Percentiles rank a stretch among this genome's conserved stretches.
These are phyloP conservation scores for Aspergillus sp. DNA, from an alignment of 2,329 filamentous ascomycete genomes.

Conservation along the genomic window DNA sequence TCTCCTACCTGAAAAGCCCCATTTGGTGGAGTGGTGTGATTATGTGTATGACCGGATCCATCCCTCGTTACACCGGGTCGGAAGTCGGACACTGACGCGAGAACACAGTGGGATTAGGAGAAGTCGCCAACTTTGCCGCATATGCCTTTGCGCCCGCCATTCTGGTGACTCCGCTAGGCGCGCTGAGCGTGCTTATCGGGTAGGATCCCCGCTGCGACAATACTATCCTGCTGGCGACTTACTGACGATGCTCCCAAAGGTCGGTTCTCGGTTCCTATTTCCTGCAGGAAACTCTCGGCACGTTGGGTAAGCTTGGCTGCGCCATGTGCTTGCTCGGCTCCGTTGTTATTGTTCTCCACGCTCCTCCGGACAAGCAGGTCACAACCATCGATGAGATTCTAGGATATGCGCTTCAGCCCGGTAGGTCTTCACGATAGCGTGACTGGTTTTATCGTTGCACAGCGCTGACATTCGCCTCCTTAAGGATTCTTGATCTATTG, in stretches of 20 bases:
- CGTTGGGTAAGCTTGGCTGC: constrained; percentile 87
- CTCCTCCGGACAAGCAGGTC: constrained; percentile 89
- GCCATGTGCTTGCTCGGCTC: constrained; percentile 95
- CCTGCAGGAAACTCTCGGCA: constrained; percentile 84
- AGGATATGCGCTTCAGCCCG: constrained; percentile 83
- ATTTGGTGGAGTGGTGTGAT: constrained; percentile 95
- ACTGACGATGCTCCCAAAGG: constrained; percentile 41
- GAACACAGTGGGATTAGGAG: constrained; percentile 76
- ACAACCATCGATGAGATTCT: constrained; percentile 89
- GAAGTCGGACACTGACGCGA: constrained; percentile 22
- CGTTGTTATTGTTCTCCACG: constrained; percentile 96
- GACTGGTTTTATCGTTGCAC: not conserved
- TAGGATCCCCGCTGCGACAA: constrained; percentile 32
- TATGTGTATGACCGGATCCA: constrained; percentile 63
- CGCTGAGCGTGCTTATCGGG: constrained; percentile 89
- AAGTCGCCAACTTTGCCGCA: constrained; percentile 95
- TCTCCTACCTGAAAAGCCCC: constrained; percentile 89
- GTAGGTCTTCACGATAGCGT: constrained; percentile 50
- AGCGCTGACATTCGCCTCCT: constrained; percentile 2
- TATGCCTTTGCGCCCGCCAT: constrained; percentile 99
- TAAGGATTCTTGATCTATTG: constrained; percentile 89
- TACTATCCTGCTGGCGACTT: constrained; percentile 5
- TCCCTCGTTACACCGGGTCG: constrained; percentile 11
- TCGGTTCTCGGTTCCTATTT: constrained; percentile 95
- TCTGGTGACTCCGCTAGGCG: constrained; percentile 90